Conservation (phyloP, 345 rosid species). For the Brassica carinata region DNA sequence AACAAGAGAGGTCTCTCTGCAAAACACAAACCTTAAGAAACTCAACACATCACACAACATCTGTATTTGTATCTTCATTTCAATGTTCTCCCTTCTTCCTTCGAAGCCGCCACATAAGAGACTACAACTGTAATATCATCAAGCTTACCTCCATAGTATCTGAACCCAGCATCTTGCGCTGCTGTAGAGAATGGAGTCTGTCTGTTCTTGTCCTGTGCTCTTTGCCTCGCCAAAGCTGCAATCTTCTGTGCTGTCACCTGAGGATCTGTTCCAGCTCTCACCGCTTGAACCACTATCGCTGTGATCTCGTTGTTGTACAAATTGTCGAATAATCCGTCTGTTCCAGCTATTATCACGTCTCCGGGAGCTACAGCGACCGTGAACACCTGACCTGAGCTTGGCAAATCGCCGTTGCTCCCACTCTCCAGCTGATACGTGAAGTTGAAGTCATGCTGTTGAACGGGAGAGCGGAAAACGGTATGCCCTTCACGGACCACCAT, state of each 20-base stretch:
- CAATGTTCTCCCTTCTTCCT: slow-evolving; percentile 39
- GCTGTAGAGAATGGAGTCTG: slow-evolving; percentile 99
- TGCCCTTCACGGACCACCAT: slow-evolving; percentile 95
- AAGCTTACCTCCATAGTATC: slow-evolving; percentile 98
- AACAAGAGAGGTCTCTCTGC: slow-evolving; percentile 30
- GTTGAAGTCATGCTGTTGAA: slow-evolving; percentile 94
- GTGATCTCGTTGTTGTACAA: slow-evolving; percentile 95
- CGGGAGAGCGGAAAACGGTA: slow-evolving; percentile 89
- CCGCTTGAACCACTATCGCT: slow-evolving; percentile 90
- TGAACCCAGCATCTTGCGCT: slow-evolving; percentile 96
- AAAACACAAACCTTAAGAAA: slow-evolving; percentile 21
- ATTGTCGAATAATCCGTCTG: slow-evolving; percentile 96
- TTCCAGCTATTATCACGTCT: slow-evolving; percentile 87
- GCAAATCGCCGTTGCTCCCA: slow-evolving; percentile 82
- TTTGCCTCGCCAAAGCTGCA: slow-evolving; percentile 93
- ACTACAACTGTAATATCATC: slow-evolving; percentile 99
- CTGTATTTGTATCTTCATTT: slow-evolving; percentile 13
- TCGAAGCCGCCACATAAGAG: slow-evolving; percentile 62
- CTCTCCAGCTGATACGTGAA: slow-evolving; percentile 91
- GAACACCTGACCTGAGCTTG: slow-evolving; percentile 97
- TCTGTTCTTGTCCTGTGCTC: slow-evolving; percentile 88
- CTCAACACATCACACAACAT: slow-evolving; percentile 32
- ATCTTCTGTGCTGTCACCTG: slow-evolving; percentile 96
- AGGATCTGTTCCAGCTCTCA: slow-evolving; percentile 85
- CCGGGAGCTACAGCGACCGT: slow-evolving; percentile 86